phyloP scores from a whole-genome alignment of 164 flowering plant genomes.

The Pachysandra terminalis region DNA sequence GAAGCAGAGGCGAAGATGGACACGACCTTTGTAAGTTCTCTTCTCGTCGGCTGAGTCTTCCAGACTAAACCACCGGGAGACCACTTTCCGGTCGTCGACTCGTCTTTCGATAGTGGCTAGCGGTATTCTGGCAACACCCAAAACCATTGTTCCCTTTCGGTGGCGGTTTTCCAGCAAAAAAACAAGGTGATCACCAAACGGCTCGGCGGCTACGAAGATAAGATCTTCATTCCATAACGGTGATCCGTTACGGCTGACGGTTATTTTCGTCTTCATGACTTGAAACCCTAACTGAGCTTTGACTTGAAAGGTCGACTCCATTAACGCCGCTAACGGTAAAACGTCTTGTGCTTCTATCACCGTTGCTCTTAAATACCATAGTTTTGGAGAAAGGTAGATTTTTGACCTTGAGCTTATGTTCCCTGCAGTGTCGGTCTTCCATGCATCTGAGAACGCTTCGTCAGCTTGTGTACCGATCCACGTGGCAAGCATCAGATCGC shows the following conservation, averaged over 20 bases:
- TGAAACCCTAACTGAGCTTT: conserved; percentile 71
- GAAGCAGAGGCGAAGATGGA: conserved; percentile 66
- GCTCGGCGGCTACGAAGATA: conserved; percentile 86
- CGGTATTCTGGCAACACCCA: conserved; percentile 52
- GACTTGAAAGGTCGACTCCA: conserved; percentile 44
- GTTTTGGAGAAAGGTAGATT: conserved; percentile 73
- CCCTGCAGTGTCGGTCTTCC: conserved; percentile 71
- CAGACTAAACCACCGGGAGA: conserved; percentile 62
- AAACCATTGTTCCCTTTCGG: conserved; percentile 34
- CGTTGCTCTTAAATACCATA: conserved; percentile 82
- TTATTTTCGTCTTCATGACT: conserved; percentile 48
- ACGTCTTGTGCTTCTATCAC: conserved; percentile 81
- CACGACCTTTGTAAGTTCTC: conserved; percentile 48
- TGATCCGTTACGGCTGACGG: conserved; percentile 40
- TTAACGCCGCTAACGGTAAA: conserved; percentile 28
- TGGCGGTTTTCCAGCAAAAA: conserved; percentile 47
- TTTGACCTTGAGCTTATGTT: conserved; percentile 43
- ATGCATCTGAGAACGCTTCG: conserved; percentile 82
- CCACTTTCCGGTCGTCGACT: conserved; percentile 77
- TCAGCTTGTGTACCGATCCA: conserved; percentile 97
- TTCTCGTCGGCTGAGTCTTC: conserved; percentile 39
- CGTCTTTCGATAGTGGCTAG: conserved; percentile 68
- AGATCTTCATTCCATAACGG: conserved; percentile 88
- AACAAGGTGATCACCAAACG: conserved; percentile 52
- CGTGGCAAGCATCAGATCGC: conserved; percentile 86